A percentile compares a stretch with the other conserved stretches of the same genome.
Conservation (phyloP, 2,329 filamentous ascomycete genomes). For the Sporothrix mexicana region DNA sequence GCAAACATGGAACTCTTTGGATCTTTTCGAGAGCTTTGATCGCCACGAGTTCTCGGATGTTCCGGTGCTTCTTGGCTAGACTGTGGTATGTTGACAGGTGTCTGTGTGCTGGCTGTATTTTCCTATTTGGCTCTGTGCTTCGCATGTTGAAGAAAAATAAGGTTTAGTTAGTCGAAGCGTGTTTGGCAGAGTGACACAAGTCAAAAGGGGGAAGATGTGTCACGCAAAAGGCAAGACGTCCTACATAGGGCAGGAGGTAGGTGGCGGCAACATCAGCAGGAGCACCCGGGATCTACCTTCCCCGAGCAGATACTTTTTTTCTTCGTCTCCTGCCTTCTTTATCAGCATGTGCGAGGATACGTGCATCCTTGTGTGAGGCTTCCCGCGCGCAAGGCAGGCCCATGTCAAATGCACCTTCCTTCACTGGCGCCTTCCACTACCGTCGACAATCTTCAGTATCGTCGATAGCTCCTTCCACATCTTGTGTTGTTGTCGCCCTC, state of each 20-base stretch:
- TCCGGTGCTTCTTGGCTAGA: not conserved
- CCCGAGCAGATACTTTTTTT: not conserved
- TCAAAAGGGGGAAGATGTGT: not conserved
- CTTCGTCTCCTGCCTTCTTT: not conserved
- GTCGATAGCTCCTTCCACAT: constrained; percentile 7
- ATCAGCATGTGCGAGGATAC: not conserved
- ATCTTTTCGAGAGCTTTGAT: not conserved
- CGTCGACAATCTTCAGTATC: not conserved
- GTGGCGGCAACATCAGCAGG: not conserved
- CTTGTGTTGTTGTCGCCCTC: not conserved
- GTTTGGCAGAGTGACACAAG: not conserved
- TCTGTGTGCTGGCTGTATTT: not conserved
- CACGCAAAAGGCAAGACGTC: not conserved
- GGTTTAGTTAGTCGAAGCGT: not conserved
- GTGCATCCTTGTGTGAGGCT: constrained; percentile 12
- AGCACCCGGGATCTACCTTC: constrained; percentile 22
- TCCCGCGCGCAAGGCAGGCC: constrained; percentile 7
- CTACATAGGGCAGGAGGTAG: not conserved
- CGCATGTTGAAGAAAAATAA: constrained; percentile 17
- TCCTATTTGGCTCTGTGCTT: not conserved
- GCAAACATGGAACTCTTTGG: not conserved
- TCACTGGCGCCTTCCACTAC: not conserved
- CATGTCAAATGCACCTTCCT: not conserved
- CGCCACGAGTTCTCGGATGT: constrained; percentile 2
- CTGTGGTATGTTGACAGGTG: not conserved